Percentiles rank a stretch among this genome's conserved stretches.
Evolutionary conservation across 371 early-diverging fungal species (phyloP).

Genomic region (Choanephora cucurbitarum): DNA sequence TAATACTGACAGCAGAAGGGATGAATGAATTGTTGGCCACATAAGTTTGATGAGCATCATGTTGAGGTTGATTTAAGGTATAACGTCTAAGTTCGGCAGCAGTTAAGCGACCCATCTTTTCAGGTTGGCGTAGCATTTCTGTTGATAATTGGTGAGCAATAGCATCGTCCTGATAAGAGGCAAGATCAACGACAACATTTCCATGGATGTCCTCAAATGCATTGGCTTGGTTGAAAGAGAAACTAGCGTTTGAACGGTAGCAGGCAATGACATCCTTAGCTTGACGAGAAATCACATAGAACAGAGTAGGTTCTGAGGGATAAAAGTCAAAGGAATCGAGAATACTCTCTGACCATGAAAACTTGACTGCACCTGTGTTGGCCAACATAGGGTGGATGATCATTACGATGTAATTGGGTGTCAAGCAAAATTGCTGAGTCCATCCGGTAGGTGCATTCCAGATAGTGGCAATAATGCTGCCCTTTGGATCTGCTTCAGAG

Average conservation of each 20-base stretch:
- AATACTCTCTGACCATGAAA: constrained; percentile 67
- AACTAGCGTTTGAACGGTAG: constrained; percentile 62
- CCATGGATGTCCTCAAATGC: constrained; percentile 69
- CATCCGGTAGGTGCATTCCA: constrained; percentile 62
- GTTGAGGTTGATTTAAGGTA: constrained; percentile 53
- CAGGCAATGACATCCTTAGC: constrained; percentile 61
- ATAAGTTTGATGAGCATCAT: constrained; percentile 53
- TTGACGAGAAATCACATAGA: constrained; percentile 73
- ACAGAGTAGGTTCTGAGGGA: constrained; percentile 53
- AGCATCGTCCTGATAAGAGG: constrained; percentile 62
- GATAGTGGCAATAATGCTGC: constrained; percentile 61
- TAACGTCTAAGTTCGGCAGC: constrained; percentile 64
- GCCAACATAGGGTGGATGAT: constrained; percentile 59
- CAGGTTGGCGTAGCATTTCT: constrained; percentile 51
- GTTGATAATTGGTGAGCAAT: constrained; percentile 61
- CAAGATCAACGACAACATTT: constrained; percentile 63
- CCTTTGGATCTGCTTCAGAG: constrained; percentile 60
- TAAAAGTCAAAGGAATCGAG: constrained; percentile 67
- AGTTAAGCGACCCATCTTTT: constrained; percentile 40
- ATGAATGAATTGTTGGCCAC: constrained; percentile 33
- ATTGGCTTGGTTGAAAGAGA: constrained; percentile 73
- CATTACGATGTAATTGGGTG: constrained; percentile 69
- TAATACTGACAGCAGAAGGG: constrained; percentile 29
- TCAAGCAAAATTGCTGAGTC: constrained; percentile 72
- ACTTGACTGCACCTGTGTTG: constrained; percentile 61